These are phyloP conservation scores for Backusella macrospora DNA, from an alignment of 192 early-diverging fungal genomes.

Conservation along the genomic window DNA sequence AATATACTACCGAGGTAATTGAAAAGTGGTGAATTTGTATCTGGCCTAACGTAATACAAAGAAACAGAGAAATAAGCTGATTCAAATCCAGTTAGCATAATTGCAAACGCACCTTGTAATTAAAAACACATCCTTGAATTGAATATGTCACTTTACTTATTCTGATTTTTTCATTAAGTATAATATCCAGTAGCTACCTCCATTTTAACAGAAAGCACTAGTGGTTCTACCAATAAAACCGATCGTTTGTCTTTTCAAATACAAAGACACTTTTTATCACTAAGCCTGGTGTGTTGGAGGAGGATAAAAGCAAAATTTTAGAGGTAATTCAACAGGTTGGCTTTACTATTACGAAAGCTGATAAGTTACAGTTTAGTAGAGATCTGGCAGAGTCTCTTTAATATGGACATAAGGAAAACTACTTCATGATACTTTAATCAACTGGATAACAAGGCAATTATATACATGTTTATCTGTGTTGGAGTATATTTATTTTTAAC, in stretches of 20 bases:
- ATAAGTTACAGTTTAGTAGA: not conserved
- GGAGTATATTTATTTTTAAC: not conserved
- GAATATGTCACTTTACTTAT: not conserved
- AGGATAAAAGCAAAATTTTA: not conserved
- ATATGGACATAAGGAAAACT: not conserved
- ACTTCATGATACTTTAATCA: not conserved
- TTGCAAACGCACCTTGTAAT: not conserved
- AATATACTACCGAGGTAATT: not conserved
- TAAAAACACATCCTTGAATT: not conserved
- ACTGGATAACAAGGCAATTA: conserved; percentile 1
- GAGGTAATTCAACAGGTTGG: not conserved
- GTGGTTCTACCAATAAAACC: not conserved
- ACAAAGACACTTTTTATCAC: not conserved
- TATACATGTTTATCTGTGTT: not conserved
- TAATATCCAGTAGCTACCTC: not conserved
- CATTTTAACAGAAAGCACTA: not conserved
- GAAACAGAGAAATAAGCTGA: not conserved
- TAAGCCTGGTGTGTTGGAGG: not conserved
- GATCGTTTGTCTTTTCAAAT: not conserved
- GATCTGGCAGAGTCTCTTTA: not conserved
- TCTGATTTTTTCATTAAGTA: not conserved
- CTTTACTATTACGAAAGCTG: not conserved
- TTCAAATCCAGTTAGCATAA: not conserved
- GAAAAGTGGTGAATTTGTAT: not conserved
- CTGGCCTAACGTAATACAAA: not conserved